A percentile compares a stretch with the other conserved stretches of the same genome.
Evolutionary conservation across 2,329 filamentous ascomycete genomes (phyloP).

Genomic region (Penicillium sumatraense): DNA sequence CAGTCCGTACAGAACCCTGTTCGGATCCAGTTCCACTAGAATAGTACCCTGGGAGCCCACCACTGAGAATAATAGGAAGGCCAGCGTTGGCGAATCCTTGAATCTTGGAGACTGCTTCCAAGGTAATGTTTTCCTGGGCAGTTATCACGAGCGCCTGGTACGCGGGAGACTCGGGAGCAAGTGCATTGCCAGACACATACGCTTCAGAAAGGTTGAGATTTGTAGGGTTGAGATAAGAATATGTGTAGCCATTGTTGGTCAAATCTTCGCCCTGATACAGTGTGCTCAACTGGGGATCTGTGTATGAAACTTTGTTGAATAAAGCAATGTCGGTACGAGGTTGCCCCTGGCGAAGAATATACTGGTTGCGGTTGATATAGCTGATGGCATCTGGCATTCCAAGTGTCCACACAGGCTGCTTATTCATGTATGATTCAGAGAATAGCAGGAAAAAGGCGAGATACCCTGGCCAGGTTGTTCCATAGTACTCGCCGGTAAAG

Average conservation of each 20-base stretch:
- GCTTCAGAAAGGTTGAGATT: constrained; percentile 49
- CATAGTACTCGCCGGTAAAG: constrained; percentile 47
- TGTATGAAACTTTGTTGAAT: constrained; percentile 31
- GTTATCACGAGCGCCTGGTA: constrained; percentile 51
- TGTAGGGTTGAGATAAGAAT: constrained; percentile 52
- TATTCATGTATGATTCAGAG: constrained; percentile 42
- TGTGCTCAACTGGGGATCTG: constrained; percentile 5
- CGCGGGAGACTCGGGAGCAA: constrained; percentile 46
- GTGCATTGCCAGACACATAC: constrained; percentile 37
- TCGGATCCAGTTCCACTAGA: constrained; percentile 19
- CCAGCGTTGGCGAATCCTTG: constrained; percentile 42
- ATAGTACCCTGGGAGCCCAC: constrained; percentile 38
- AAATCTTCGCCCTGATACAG: constrained; percentile 7
- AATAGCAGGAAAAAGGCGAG: constrained; percentile 43
- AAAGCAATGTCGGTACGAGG: constrained; percentile 49
- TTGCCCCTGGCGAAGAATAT: constrained; percentile 43
- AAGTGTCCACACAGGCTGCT: constrained; percentile 49
- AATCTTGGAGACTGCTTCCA: constrained; percentile 38
- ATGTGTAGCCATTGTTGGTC: constrained; percentile 41
- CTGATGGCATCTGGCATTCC: constrained; percentile 43
- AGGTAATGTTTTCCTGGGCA: constrained; percentile 43
- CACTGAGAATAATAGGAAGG: constrained; percentile 49
- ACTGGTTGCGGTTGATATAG: constrained; percentile 45
- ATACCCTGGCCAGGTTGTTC: constrained; percentile 57
- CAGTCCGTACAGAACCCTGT: constrained; percentile 13